Evolutionary conservation across 768 basidiomycete species (phyloP).

Genomic region (Tricholoma hemisulphureum): DNA sequence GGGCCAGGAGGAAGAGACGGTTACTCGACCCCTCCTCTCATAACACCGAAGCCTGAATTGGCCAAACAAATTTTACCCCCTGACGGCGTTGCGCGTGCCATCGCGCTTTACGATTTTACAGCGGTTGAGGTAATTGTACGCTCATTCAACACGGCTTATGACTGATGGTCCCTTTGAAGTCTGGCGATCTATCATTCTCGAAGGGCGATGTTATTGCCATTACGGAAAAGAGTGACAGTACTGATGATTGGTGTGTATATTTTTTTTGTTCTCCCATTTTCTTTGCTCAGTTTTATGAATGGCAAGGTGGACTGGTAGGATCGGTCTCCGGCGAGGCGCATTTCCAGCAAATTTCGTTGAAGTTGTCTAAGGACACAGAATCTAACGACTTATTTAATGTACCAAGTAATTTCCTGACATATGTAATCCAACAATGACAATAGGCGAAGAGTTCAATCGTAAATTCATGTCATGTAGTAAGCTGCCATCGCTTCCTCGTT

Average conservation of each 20-base stretch:
- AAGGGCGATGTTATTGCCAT: constrained; percentile 76
- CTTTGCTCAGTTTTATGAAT: not conserved
- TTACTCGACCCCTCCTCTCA: constrained; percentile 31
- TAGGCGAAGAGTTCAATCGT: not conserved
- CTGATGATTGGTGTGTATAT: constrained; percentile 64
- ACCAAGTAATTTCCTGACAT: not conserved
- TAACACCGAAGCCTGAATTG: constrained; percentile 48
- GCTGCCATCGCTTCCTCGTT: constrained; percentile 32
- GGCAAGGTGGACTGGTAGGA: constrained; percentile 75
- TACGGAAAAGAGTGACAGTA: constrained; percentile 66
- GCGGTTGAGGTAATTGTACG: constrained; percentile 58
- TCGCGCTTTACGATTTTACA: constrained; percentile 71
- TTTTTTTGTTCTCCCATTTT: not conserved
- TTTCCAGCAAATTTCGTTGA: constrained; percentile 90
- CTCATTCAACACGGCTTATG: constrained; percentile 1
- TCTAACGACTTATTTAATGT: not conserved
- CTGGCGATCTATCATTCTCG: constrained; percentile 71
- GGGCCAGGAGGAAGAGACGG: constrained; percentile 6
- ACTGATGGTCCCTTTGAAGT: constrained; percentile 33
- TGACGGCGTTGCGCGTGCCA: constrained; percentile 68
- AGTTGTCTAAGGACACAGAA: constrained; percentile 35
- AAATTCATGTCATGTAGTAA: constrained; percentile 24
- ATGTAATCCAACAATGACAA: not conserved
- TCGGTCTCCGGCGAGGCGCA: constrained; percentile 57
- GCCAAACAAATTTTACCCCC: constrained; percentile 45